phyloP scores from a whole-genome alignment of 148 eudicot species.

The Vaccinium darrowii region DNA sequence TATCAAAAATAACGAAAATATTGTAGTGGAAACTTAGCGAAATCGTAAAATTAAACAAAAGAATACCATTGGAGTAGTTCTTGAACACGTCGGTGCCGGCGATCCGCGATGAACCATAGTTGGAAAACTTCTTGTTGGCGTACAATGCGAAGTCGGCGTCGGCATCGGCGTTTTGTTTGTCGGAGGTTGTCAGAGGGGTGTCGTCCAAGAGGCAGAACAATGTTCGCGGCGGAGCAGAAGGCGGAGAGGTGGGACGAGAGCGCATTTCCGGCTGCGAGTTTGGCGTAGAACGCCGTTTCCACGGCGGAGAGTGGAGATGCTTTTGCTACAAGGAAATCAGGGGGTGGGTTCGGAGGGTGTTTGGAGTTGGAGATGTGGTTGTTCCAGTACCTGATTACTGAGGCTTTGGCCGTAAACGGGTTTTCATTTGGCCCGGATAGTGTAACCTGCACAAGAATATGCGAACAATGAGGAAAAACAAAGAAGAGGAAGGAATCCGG shows the following conservation, averaged over 20 bases:
- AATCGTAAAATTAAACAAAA: background rate
- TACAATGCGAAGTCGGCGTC: conserved; percentile 51
- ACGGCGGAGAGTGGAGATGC: conserved; percentile 69
- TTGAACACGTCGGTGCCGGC: conserved; percentile 65
- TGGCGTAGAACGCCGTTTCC: conserved; percentile 44
- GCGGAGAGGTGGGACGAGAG: conserved; percentile 48
- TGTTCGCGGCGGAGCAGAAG: conserved; percentile 76
- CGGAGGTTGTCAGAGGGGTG: background rate
- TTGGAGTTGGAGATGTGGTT: conserved; percentile 48
- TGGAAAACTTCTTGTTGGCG: conserved; percentile 53
- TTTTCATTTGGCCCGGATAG: conserved; percentile 29
- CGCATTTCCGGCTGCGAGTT: conserved; percentile 48
- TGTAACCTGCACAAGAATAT: conserved; percentile 41
- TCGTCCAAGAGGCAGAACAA: conserved; percentile 53
- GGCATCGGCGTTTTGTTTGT: conserved; percentile 23
- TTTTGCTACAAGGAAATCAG: conserved; percentile 60
- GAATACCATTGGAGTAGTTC: conserved; percentile 59
- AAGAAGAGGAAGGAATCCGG: background rate
- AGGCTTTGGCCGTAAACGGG: conserved; percentile 79
- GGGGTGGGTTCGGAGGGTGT: conserved; percentile 34
- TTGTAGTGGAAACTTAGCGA: no score
- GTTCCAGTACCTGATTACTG: conserved; percentile 80
- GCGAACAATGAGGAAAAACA: background rate
- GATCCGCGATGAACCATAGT: conserved; percentile 43
- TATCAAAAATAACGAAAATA: no score